Conservation (phyloP, 2,329 filamentous ascomycete species). For the Aspergillus glaucus region DNA sequence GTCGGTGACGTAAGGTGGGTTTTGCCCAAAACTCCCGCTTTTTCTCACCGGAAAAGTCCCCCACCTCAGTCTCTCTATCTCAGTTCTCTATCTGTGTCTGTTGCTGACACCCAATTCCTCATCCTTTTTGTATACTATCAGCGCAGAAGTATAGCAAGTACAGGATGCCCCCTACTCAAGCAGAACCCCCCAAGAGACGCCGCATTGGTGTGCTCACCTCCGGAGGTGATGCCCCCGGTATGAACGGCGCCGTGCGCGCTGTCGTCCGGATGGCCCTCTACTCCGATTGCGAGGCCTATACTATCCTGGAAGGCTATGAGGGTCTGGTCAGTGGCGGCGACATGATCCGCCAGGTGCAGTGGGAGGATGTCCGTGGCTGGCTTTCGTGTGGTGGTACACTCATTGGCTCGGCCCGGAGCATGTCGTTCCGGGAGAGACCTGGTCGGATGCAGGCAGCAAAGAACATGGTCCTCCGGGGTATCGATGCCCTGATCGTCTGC, state of each 20-base stretch:
- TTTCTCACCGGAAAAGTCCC: slow-evolving; percentile 33
- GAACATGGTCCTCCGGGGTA: slow-evolving; percentile 88
- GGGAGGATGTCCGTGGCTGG: slow-evolving; percentile 93
- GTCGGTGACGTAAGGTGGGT: slow-evolving; percentile 14
- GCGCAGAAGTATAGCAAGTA: not conserved
- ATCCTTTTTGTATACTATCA: not conserved
- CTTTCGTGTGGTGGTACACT: slow-evolving; percentile 90
- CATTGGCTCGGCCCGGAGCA: slow-evolving; percentile 90
- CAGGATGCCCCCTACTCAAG: slow-evolving; percentile 14
- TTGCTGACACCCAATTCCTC: not conserved
- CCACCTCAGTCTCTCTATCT: slow-evolving; percentile 13
- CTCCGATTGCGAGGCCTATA: slow-evolving; percentile 71
- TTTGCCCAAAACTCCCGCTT: slow-evolving; percentile 18
- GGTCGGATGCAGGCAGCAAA: slow-evolving; percentile 82
- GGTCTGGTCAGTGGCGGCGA: slow-evolving; percentile 84
- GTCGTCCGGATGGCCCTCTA: slow-evolving; percentile 89
- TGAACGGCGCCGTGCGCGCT: slow-evolving; percentile 86
- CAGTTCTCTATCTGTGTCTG: slow-evolving; percentile 1
- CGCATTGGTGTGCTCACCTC: slow-evolving; percentile 88
- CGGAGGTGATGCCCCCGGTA: slow-evolving; percentile 87
- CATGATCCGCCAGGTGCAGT: slow-evolving; percentile 79
- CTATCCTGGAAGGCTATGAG: slow-evolving; percentile 91
- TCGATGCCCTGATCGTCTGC: slow-evolving; percentile 93
- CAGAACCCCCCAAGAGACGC: slow-evolving; percentile 45
- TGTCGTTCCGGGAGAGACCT: slow-evolving; percentile 81